Conservation (phyloP, 306 rosid genomes). For the Glycine latifolia region DNA sequence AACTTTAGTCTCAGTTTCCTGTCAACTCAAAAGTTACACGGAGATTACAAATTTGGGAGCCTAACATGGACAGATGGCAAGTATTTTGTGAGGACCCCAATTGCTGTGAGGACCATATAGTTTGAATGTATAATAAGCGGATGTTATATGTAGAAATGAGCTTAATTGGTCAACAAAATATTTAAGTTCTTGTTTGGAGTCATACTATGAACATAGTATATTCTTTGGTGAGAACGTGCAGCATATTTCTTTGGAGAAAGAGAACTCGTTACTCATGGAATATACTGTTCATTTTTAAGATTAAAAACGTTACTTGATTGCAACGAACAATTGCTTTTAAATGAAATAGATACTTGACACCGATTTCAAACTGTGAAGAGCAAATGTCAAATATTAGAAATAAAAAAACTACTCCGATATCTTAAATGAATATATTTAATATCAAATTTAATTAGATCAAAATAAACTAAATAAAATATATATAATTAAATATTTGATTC, state of each 20-base stretch:
- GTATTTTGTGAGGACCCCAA: constrained; percentile 68
- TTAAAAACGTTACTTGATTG: constrained; percentile 7
- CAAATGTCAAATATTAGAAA: not conserved
- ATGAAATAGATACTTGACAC: constrained; percentile 16
- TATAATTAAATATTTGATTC: too few relatives aligned
- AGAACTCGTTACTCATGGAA: constrained; percentile 13
- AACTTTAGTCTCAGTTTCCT: constrained; percentile 58
- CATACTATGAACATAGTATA: not conserved
- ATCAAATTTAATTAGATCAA: too few relatives aligned
- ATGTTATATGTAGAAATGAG: constrained; percentile 8
- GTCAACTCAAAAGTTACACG: constrained; percentile 58
- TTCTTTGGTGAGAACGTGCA: constrained; percentile 9
- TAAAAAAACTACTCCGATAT: not conserved
- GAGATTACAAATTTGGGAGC: constrained; percentile 73
- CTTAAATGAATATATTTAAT: too few relatives aligned
- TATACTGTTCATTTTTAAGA: not conserved
- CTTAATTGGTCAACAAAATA: constrained; percentile 3
- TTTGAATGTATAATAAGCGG: constrained; percentile 39
- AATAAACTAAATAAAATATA: too few relatives aligned
- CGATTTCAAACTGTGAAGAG: not conserved
- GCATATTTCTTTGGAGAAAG: constrained; percentile 17
- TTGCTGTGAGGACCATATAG: constrained; percentile 55
- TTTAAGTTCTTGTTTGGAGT: not conserved
- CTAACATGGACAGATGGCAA: constrained; percentile 73
- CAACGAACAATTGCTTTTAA: not conserved